These are phyloP conservation scores for Silene conica DNA, from an alignment of 148 eudicot genomes.

Conservation along the genomic window DNA sequence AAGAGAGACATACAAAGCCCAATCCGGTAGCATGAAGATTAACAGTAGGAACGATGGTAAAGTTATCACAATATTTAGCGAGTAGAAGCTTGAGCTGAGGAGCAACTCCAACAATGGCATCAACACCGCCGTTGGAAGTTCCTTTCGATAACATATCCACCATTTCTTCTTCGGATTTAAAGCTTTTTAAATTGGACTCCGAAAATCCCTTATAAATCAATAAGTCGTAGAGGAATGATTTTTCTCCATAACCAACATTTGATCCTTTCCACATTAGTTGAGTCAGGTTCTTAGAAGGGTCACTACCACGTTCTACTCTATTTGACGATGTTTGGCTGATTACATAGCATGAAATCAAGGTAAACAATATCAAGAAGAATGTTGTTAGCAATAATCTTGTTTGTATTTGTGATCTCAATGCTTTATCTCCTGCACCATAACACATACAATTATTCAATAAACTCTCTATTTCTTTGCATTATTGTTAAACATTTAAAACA, in stretches of 20 bases:
- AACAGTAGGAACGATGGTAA: not conserved
- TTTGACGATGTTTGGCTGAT: slow-evolving; percentile 2
- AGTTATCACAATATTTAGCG: slow-evolving; percentile 3
- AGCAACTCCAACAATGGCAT: slow-evolving; percentile 12
- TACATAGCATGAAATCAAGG: not conserved
- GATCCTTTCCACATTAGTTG: not conserved
- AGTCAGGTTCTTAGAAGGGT: not conserved
- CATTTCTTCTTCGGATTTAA: slow-evolving; percentile 5
- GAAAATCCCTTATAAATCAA: not conserved
- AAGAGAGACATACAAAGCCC: slow-evolving; percentile 16
- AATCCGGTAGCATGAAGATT: slow-evolving; percentile 17
- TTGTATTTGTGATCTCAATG: not conserved
- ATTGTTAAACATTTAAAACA: too few species aligned
- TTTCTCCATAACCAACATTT: slow-evolving; percentile 6
- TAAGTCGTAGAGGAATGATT: not conserved
- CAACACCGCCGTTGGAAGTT: slow-evolving; percentile 10
- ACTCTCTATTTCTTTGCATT: too few species aligned
- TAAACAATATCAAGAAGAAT: slow-evolving; percentile 4
- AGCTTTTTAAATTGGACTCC: not conserved
- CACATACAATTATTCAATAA: too few species aligned
- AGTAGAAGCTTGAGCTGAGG: slow-evolving; percentile 8
- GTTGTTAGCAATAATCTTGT: slow-evolving; percentile 7
- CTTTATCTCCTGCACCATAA: slow-evolving; percentile 4
- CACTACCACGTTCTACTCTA: not conserved
- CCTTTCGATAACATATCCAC: slow-evolving; percentile 2